These are phyloP conservation scores for Coniochaeta ligniaria DNA, from an alignment of 2,329 filamentous ascomycete species.

Conservation along the genomic window DNA sequence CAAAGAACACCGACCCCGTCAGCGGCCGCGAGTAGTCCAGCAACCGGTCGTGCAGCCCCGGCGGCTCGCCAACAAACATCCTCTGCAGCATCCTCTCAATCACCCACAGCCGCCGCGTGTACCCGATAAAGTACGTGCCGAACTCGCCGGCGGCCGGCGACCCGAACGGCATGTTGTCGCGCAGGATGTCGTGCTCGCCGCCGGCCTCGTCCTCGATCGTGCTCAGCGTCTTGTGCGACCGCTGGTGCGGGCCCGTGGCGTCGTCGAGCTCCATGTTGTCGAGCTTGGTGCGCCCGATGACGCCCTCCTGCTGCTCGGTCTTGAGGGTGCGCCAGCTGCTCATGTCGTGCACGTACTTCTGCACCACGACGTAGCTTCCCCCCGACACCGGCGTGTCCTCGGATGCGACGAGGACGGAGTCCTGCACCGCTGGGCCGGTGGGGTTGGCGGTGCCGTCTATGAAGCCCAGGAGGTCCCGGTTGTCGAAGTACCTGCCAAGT, in stretches of 20 bases:
- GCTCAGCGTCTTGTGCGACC: conserved; percentile 46
- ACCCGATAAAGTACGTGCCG: conserved; percentile 53
- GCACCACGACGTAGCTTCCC: conserved; percentile 52
- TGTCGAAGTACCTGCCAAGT: conserved; percentile 43
- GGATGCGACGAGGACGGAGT: conserved; percentile 32
- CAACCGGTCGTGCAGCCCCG: conserved; percentile 46
- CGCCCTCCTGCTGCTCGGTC: conserved; percentile 44
- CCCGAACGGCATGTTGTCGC: conserved; percentile 57
- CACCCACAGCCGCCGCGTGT: conserved; percentile 45
- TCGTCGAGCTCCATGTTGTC: conserved; percentile 52
- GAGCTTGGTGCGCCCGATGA: conserved; percentile 50
- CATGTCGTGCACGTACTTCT: conserved; percentile 51
- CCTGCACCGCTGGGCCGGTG: conserved; percentile 32
- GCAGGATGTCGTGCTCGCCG: conserved; percentile 45
- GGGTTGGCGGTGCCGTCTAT: conserved; percentile 56
- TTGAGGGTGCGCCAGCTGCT: conserved; percentile 35
- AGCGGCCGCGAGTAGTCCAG: conserved; percentile 46
- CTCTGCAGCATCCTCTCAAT: conserved; percentile 50
- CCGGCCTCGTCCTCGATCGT: conserved; percentile 41
- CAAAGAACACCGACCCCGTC: conserved; percentile 48
- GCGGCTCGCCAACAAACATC: conserved; percentile 49
- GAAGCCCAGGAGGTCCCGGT: conserved; percentile 50
- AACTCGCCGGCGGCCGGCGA: conserved; percentile 41
- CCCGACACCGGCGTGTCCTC: conserved; percentile 29
- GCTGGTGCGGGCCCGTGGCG: conserved; percentile 28